Conservation (phyloP, 2,329 filamentous ascomycete genomes). For the Nemania diffusa region DNA sequence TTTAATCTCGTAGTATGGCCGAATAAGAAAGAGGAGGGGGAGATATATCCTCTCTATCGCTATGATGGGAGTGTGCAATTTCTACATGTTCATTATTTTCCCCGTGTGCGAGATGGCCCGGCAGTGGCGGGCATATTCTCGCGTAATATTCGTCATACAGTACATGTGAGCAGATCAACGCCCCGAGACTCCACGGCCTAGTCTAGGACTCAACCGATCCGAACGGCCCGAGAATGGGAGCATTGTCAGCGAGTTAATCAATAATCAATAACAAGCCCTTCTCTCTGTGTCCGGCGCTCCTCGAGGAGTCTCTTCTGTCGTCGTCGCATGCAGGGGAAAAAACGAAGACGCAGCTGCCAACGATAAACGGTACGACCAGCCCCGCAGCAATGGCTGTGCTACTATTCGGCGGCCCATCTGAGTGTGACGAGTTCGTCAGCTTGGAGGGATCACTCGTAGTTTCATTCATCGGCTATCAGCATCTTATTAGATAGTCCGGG, state of each 20-base stretch:
- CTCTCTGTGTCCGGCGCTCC: conserved; percentile 41
- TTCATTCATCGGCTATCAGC: conserved; percentile 9
- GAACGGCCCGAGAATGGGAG: not conserved
- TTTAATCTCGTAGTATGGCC: no score
- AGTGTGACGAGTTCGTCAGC: conserved; percentile 26
- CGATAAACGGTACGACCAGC: conserved; percentile 42
- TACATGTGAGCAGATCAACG: not conserved
- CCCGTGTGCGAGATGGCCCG: not conserved
- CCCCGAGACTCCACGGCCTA: not conserved
- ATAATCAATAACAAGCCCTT: conserved; percentile 41
- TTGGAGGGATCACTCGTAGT: conserved; percentile 31
- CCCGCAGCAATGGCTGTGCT: conserved; percentile 44
- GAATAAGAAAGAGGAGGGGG: not conserved
- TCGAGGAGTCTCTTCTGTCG: conserved; percentile 41
- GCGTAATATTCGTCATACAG: not conserved
- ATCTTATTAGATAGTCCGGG: conserved; percentile 10
- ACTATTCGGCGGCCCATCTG: conserved; percentile 32
- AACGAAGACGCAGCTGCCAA: conserved; percentile 38
- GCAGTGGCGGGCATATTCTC: not conserved
- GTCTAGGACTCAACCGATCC: not conserved
- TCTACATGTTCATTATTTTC: not conserved
- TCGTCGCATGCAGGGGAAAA: conserved; percentile 40
- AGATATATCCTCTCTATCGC: not conserved
- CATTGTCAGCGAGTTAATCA: conserved; percentile 26
- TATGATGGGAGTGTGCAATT: not conserved